These are phyloP conservation scores for Xanthoconium purpureum DNA, from an alignment of 768 basidiomycete species.

Conservation along the genomic window DNA sequence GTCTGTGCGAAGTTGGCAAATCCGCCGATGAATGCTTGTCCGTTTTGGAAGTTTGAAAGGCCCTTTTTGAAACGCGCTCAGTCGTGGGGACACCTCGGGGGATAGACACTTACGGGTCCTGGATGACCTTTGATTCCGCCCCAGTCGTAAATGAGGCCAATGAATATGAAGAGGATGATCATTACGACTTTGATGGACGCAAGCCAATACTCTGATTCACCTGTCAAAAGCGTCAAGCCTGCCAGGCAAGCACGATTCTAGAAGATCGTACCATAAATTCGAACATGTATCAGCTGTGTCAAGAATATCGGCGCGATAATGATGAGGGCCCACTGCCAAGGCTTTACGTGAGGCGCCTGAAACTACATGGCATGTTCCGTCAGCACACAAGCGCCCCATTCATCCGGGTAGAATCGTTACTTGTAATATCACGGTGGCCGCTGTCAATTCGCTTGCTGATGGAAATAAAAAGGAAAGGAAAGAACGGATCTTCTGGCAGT, in stretches of 20 bases:
- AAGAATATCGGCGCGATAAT: slow-evolving; percentile 53
- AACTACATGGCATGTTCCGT: slow-evolving; percentile 20
- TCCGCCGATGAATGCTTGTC: slow-evolving; percentile 53
- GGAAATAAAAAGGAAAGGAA: not conserved
- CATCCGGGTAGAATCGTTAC: slow-evolving; percentile 17
- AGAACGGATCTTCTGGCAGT: not conserved
- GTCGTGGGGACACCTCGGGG: not conserved
- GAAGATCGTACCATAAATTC: slow-evolving; percentile 47
- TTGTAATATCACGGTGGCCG: slow-evolving; percentile 52
- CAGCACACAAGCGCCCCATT: not conserved
- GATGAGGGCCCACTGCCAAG: slow-evolving; percentile 56
- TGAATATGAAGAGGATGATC: slow-evolving; percentile 59
- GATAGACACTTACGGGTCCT: slow-evolving; percentile 44
- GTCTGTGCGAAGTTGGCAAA: slow-evolving; percentile 52
- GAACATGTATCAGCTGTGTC: slow-evolving; percentile 53
- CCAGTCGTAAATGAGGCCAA: slow-evolving; percentile 62
- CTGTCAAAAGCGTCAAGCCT: slow-evolving; percentile 24
- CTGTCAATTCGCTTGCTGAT: slow-evolving; percentile 55
- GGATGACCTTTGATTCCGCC: slow-evolving; percentile 56
- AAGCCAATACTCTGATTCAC: slow-evolving; percentile 63
- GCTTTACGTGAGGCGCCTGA: slow-evolving; percentile 45
- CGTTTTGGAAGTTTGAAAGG: slow-evolving; percentile 46
- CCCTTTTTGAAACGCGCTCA: slow-evolving; percentile 38
- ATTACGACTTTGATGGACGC: slow-evolving; percentile 62
- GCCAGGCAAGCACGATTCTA: not conserved